Evolutionary conservation across 2,329 filamentous ascomycete genomes (phyloP).

Genomic region (Monilinia aucupariae): DNA sequence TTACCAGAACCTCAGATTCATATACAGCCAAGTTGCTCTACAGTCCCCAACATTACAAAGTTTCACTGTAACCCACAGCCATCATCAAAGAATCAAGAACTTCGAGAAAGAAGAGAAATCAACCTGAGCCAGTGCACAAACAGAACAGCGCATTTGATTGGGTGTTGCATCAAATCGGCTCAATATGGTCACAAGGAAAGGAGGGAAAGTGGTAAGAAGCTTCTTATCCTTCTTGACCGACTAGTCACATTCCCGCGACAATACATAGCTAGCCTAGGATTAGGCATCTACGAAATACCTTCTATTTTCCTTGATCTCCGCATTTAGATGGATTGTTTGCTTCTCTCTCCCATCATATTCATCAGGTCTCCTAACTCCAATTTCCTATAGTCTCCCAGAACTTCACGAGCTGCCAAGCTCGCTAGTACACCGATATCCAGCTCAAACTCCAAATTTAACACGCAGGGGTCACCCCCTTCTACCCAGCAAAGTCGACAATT

Average conservation of each 20-base stretch:
- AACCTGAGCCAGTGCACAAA: background rate
- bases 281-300: background rate
- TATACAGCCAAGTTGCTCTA: background rate
- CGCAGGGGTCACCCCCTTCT: accelerated
- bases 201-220: background rate
- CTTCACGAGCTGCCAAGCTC: no score
- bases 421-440: background rate
- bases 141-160: background rate
- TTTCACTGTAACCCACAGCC: background rate
- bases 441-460: background rate
- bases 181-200: background rate
- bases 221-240: background rate
- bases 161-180: background rate
- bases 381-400: background rate
- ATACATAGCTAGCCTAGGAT: background rate
- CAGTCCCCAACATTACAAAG: background rate
- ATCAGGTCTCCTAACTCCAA: no score
- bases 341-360: background rate
- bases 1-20: no score
- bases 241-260: background rate
- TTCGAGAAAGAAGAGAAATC: background rate
- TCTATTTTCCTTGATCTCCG: background rate
- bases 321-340: background rate
- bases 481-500: background rate
- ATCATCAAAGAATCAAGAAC: background rate